Evolutionary conservation across 208 protist genomes (phyloP).

Genomic region (Leishmania amazonensis): DNA sequence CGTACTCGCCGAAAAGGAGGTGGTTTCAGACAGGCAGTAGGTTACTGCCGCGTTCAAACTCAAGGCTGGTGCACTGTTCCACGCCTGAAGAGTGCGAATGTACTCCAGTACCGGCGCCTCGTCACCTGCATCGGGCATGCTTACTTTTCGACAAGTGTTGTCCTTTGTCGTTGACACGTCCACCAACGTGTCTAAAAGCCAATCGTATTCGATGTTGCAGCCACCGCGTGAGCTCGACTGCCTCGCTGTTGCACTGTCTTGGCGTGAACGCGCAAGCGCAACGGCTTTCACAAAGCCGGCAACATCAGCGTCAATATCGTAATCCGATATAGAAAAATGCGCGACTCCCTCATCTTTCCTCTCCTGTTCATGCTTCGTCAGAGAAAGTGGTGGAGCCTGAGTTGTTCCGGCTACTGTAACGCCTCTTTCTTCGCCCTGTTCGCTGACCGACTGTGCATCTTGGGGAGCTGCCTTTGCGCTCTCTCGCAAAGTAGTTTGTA

Average conservation of each 20-base stretch:
- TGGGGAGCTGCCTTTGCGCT: background rate
- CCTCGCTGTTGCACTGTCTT: background rate
- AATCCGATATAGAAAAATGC: background rate
- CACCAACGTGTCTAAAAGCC: slow-evolving; percentile 10
- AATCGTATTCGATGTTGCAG: slow-evolving; percentile 3
- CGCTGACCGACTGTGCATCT: background rate
- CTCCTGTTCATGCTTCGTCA: background rate
- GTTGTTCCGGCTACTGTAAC: background rate
- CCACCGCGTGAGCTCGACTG: background rate
- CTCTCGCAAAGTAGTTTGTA: background rate
- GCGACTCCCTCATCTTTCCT: background rate
- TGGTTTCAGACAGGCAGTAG: slow-evolving; percentile 25
- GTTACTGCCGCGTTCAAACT: slow-evolving; percentile 4
- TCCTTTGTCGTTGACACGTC: background rate
- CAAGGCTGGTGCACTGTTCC: slow-evolving; percentile 18
- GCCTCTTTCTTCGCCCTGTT: background rate
- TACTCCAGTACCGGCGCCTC: slow-evolving; percentile 12
- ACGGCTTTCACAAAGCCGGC: slow-evolving; percentile 2
- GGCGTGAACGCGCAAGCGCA: background rate
- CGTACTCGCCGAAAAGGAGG: slow-evolving; percentile 24
- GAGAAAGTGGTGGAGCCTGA: background rate
- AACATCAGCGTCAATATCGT: background rate
- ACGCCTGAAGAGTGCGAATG: slow-evolving; percentile 22
- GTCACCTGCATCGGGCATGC: background rate
- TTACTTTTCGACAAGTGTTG: background rate